Percentiles rank a stretch among this genome's conserved stretches.
phyloP scores from a whole-genome alignment of 345 rosid genomes.

The Camelina hispida region DNA sequence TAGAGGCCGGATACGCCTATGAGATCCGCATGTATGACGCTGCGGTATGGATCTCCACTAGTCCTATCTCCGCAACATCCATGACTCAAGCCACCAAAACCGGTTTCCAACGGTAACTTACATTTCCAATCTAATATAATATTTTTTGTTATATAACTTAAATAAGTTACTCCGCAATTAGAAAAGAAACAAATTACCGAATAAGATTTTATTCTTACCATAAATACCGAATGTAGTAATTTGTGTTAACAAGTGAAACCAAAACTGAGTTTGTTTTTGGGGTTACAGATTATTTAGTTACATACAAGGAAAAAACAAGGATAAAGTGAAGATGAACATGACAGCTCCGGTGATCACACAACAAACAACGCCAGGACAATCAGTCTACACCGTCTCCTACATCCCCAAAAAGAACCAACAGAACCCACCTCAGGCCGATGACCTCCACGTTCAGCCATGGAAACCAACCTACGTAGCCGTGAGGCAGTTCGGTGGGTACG shows the following conservation, averaged over 20 bases:
- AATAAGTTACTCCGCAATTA: neutral
- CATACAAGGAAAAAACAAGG: constrained; percentile 38
- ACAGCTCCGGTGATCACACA: constrained; percentile 40
- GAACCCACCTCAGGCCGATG: constrained; percentile 23
- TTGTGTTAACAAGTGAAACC: too few species aligned
- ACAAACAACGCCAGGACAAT: constrained; percentile 19
- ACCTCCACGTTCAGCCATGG: constrained; percentile 21
- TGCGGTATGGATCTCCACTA: constrained; percentile 32
- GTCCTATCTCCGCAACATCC: constrained; percentile 24
- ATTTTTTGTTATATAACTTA: neutral
- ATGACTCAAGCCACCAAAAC: constrained; percentile 38
- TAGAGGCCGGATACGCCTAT: constrained; percentile 15
- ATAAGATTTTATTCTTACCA: neutral
- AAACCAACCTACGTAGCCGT: constrained; percentile 31
- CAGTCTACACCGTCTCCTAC: constrained; percentile 30
- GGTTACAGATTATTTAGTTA: constrained; percentile 34
- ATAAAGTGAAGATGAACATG: constrained; percentile 34
- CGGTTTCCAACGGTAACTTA: constrained; percentile 36
- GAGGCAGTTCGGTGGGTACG: constrained; percentile 33
- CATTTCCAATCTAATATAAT: neutral
- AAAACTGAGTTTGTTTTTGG: neutral
- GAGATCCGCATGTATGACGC: constrained; percentile 35
- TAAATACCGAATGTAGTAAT: neutral
- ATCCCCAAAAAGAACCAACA: constrained; percentile 28
- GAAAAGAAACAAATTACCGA: neutral